phyloP scores from a whole-genome alignment of 495 filamentous ascomycete species.

The Melanomma pulvis-pyrius region DNA sequence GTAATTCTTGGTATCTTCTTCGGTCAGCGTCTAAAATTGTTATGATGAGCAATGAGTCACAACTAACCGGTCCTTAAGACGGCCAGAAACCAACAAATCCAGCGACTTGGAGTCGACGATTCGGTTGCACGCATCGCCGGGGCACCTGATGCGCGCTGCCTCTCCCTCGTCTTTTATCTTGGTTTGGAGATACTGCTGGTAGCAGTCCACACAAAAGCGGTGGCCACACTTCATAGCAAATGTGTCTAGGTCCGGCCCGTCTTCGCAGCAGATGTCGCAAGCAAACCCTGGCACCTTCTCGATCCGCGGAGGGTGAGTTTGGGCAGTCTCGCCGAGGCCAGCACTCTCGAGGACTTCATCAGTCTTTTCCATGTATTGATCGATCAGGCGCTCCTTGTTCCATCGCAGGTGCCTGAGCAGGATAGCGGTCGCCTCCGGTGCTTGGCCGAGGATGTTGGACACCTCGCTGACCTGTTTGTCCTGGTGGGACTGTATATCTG shows the following conservation, averaged over 20 bases:
- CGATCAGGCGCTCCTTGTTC: slow-evolving; percentile 94
- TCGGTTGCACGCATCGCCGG: slow-evolving; percentile 79
- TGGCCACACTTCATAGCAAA: slow-evolving; percentile 97
- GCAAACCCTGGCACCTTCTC: slow-evolving; percentile 73
- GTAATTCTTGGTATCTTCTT: slow-evolving; percentile 75
- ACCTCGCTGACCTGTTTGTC: slow-evolving; percentile 84
- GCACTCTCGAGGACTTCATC: slow-evolving; percentile 80
- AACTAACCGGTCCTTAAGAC: slow-evolving; percentile 68
- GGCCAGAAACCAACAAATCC: slow-evolving; percentile 74
- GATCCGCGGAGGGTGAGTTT: slow-evolving; percentile 61
- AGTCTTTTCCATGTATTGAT: slow-evolving; percentile 87
- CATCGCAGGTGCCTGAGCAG: slow-evolving; percentile 84
- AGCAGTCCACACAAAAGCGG: slow-evolving; percentile 93
- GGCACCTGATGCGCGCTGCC: slow-evolving; percentile 91
- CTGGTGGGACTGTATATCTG: slow-evolving; percentile 80
- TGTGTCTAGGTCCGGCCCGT: slow-evolving; percentile 73
- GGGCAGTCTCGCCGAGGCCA: slow-evolving; percentile 70
- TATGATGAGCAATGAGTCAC: background rate
- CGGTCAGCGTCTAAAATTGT: slow-evolving; percentile 22
- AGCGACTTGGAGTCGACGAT: slow-evolving; percentile 91
- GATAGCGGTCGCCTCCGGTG: slow-evolving; percentile 85
- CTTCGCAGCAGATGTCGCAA: slow-evolving; percentile 97
- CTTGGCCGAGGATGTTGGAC: slow-evolving; percentile 80
- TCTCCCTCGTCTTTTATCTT: slow-evolving; percentile 96
- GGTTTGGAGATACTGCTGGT: slow-evolving; percentile 82